These are phyloP conservation scores for Trichoderma gamsii DNA, from an alignment of 495 filamentous ascomycete genomes.

Conservation along the genomic window DNA sequence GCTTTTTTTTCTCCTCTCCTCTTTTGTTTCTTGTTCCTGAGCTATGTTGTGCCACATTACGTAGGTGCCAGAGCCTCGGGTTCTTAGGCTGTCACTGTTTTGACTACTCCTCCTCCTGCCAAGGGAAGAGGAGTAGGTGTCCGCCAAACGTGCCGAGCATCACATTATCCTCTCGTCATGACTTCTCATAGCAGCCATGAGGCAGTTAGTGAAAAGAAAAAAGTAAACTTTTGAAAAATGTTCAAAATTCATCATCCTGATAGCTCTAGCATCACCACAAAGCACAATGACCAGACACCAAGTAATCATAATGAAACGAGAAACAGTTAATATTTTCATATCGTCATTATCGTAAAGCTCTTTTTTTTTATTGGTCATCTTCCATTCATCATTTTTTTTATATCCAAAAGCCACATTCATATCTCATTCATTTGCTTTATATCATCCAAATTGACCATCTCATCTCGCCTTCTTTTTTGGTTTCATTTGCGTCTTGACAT, in stretches of 20 bases:
- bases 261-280: neutral
- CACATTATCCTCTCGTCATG: neutral
- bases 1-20: neutral
- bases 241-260: neutral
- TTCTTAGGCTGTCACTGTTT: neutral
- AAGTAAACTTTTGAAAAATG: neutral
- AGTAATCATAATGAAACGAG: neutral
- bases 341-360: constrained; percentile 23
- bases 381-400: constrained; percentile 18
- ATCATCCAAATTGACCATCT: neutral
- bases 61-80: neutral
- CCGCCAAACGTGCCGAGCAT: no score
- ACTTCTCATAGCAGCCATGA: neutral
- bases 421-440: constrained; percentile 5
- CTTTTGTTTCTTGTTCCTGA: neutral
- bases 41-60: neutral
- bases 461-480: neutral
- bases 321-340: constrained; percentile 2
- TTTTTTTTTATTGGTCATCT: constrained; percentile 19
- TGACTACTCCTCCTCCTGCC: neutral
- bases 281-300: neutral
- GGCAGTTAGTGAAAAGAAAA: neutral
- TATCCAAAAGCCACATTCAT: neutral
- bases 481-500: neutral
- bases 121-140: no score